Base-by-base conservation (phyloP, 2,329 filamentous ascomycete genomes). In the Fusarium incarnatum region DNA sequence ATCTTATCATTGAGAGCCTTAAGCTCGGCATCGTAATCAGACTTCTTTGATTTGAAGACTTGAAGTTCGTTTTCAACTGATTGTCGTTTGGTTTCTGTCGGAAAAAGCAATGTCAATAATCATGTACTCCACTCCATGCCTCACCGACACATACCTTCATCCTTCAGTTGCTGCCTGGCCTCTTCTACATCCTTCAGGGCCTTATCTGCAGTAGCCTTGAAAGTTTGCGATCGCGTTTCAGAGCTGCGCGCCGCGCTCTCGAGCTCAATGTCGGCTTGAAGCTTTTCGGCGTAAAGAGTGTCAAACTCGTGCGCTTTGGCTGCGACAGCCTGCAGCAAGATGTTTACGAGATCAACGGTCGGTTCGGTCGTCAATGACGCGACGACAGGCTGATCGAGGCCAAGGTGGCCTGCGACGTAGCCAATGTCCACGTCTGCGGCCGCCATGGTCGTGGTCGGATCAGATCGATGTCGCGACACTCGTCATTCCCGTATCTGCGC, bases 261-360 rank as follows among this genome's bases (percentile, higher is more conserved):
- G 10, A 98, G 87, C 83, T 98, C 94, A 46, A 99, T 96, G 75
- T 97, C 94, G 47, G 93, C 84, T 72, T 93, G 91, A 46, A 98
- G 86, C 82, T 98, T 98, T 71, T 97, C 93, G 12, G 95, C 91
- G 74, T 91, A 93, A 42, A 97, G 83, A 41, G 90, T 87, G 77
- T 97, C 94, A 75, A 89, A 91, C 75, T 97, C 94, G 75, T 91
- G 92, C 37, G 93, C 94, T 79, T 96, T 97, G 30, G 84, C 83
- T 25, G 91, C 87, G 56, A 98, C 88, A 27, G 92, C 91, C 67
- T 88, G 85, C 42, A 99, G 86, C 55, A 99, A 85, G 44, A 88
- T 84, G 62, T 88, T 86, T 70, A 98, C 92, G 27, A 97, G 88
- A 15, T 97, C 93, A 68, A 87, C 83, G 6, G 94, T 98, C 50